Evolutionary conservation across 352 stramenopile genomes (phyloP).

Genomic region (Phytopythium chamaehyphon): DNA sequence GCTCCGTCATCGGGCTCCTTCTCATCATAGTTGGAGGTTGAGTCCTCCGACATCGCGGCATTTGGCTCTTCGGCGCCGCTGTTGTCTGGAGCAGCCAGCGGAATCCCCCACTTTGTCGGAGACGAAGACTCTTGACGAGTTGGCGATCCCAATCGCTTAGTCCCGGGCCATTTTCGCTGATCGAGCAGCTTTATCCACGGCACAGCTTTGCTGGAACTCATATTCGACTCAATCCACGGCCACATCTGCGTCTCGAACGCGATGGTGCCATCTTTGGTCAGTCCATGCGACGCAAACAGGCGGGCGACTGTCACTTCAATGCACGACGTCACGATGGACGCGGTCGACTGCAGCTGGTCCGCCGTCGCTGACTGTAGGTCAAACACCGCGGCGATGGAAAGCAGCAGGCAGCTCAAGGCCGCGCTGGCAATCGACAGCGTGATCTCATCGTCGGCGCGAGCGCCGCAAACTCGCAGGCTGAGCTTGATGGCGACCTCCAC

Average conservation of each 20-base stretch:
- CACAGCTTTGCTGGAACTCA: constrained; percentile 26
- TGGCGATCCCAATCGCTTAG: constrained; percentile 35
- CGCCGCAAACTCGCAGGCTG: constrained; percentile 37
- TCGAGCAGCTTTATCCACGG: constrained; percentile 75
- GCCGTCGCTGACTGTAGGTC: constrained; percentile 47
- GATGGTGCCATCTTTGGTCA: constrained; percentile 26
- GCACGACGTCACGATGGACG: constrained; percentile 53
- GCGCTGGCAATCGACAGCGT: constrained; percentile 33
- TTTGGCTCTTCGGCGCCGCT: constrained; percentile 4
- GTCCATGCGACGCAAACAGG: constrained; percentile 40
- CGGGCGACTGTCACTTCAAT: constrained; percentile 44
- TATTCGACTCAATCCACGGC: constrained; percentile 62
- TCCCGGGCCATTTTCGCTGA: constrained; percentile 60
- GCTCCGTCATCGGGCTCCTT: constrained; percentile 14
- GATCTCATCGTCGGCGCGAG: constrained; percentile 20
- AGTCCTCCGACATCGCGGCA: neutral
- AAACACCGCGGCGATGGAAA: constrained; percentile 59
- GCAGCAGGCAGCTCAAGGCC: constrained; percentile 46
- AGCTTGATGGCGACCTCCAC: constrained; percentile 54
- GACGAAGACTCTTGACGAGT: constrained; percentile 17
- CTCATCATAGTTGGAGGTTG: constrained; percentile 10
- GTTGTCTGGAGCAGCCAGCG: constrained; percentile 10
- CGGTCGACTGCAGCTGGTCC: constrained; percentile 48
- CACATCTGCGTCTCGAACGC: constrained; percentile 42
- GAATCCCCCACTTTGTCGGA: constrained; percentile 19